These are phyloP conservation scores for Arthrobotrys iridis DNA, from an alignment of 2,329 filamentous ascomycete genomes.

Conservation along the genomic window DNA sequence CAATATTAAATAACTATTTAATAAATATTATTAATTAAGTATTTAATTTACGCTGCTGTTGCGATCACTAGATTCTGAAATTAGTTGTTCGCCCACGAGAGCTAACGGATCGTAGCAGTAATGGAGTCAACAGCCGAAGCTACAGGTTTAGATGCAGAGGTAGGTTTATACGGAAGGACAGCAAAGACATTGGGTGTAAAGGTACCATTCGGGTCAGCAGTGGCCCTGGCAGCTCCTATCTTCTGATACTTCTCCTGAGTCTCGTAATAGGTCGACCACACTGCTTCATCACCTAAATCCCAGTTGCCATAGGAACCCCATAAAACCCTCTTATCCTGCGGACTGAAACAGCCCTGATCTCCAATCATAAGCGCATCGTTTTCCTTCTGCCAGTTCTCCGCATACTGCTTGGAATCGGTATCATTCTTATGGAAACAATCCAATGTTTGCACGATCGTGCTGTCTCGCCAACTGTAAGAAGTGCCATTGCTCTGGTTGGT, in stretches of 20 bases:
- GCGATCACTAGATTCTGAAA: too few relatives aligned
- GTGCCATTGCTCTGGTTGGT: constrained; percentile 64
- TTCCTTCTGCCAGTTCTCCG: constrained; percentile 59
- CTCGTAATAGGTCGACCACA: constrained; percentile 4
- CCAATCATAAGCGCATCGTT: constrained; percentile 62
- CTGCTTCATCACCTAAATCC: not conserved
- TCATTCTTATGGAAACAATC: constrained; percentile 64
- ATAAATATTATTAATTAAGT: too few relatives aligned
- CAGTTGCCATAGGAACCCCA: constrained; percentile 18
- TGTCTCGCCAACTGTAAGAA: constrained; percentile 65
- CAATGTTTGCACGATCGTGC: constrained; percentile 61
- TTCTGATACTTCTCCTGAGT: constrained; percentile 7
- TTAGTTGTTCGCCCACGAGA: too few relatives aligned
- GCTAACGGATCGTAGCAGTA: too few relatives aligned
- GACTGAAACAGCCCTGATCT: not conserved
- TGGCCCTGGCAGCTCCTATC: not conserved
- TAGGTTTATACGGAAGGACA: not conserved
- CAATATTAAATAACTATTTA: too few relatives aligned
- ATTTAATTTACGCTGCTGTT: too few relatives aligned
- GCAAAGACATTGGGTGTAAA: constrained; percentile 28
- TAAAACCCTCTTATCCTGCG: not conserved
- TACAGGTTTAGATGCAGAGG: too few relatives aligned
- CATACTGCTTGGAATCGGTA: constrained; percentile 55
- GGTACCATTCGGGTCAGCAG: not conserved
- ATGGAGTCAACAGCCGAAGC: too few relatives aligned